Evolutionary conservation across 805 yeast species (phyloP), one percentile per base, ranked within the genome.

Genomic region (Schwanniomyces sp.): DNA sequence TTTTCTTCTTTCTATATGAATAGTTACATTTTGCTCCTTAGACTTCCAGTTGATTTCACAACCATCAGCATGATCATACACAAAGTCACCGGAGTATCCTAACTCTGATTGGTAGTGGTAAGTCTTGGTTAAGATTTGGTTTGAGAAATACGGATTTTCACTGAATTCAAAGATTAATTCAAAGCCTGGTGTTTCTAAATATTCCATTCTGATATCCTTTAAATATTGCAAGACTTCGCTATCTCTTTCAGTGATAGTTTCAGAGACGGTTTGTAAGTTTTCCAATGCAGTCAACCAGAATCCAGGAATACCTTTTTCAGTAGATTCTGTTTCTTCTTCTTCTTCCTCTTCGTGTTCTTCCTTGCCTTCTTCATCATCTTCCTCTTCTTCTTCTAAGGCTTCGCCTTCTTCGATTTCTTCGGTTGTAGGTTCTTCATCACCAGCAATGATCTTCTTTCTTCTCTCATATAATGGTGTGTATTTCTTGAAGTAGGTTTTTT

Each of bases 281-380:
- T 87, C 92, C 69, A 94, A 75, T 5, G 98, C 96, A 16, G 98
- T 94, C 59, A 92, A 78, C 99, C 99, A 94, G 77, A 94, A 94
- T 42, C 87, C 84, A 48, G 99, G 98, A 56, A 94, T 81, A 53
- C 99, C 99, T 52, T 75, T 76, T 43, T 75, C 69, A 17, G 67
- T 74, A 27, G 66, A 75, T 34, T 46, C 64, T 42, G 52, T 66
- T 7, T 54, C 34, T 28, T 69, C 79, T n/a, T 68, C 78, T 14
- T 70, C 79, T 4, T 67, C 79, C 9, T 69, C 78, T 1, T 67
- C 77, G 4, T 67, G 75, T 16, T 69, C 78, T 24, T 64, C 73
- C 16, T 67, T 71, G 8, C 64, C 73, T 3, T 69, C 77, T n/a
- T 61, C 69, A 7, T 60, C 68, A 24, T 66, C 77, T 21, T 75